A percentile compares a stretch with the other conserved stretches of the same genome.
phyloP scores from a whole-genome alignment of 2,329 filamentous ascomycete species.

The Colletotrichum salicis region DNA sequence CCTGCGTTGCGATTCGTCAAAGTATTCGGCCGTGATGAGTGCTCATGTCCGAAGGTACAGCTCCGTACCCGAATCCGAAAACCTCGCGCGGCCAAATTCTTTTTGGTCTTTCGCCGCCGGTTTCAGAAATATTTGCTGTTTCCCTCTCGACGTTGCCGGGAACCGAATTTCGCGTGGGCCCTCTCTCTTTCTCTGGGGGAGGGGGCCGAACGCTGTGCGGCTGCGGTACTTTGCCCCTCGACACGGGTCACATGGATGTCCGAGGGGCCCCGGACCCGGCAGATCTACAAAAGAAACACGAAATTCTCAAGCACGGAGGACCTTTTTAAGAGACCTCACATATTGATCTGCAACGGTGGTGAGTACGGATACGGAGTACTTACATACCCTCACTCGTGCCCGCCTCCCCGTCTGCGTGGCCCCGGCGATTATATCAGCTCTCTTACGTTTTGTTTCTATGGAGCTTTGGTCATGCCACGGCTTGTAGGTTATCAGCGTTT shows the following conservation, averaged over 20 bases:
- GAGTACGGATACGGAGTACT: no score
- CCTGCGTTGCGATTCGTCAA: background rate
- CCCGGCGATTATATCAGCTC: background rate
- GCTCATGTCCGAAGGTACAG: background rate
- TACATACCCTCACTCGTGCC: background rate
- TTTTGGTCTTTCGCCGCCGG: background rate
- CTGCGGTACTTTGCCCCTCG: background rate
- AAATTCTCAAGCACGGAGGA: slow-evolving; percentile 12
- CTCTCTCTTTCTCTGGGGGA: background rate
- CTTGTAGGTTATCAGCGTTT: background rate
- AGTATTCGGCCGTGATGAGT: background rate
- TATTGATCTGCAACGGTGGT: slow-evolving; percentile 2
- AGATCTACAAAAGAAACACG: background rate
- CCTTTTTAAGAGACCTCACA: background rate
- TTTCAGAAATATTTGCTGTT: background rate
- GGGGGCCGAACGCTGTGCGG: background rate
- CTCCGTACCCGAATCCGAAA: background rate
- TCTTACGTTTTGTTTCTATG: background rate
- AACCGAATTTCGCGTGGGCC: background rate
- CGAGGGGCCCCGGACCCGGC: background rate
- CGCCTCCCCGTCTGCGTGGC: background rate
- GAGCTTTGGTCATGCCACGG: background rate
- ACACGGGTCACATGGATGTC: slow-evolving; percentile 17
- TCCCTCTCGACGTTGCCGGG: background rate
- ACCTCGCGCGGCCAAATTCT: background rate